These are phyloP conservation scores for Fusarium keratoplasticum DNA, from an alignment of 2,329 filamentous ascomycete species.

Conservation along the genomic window DNA sequence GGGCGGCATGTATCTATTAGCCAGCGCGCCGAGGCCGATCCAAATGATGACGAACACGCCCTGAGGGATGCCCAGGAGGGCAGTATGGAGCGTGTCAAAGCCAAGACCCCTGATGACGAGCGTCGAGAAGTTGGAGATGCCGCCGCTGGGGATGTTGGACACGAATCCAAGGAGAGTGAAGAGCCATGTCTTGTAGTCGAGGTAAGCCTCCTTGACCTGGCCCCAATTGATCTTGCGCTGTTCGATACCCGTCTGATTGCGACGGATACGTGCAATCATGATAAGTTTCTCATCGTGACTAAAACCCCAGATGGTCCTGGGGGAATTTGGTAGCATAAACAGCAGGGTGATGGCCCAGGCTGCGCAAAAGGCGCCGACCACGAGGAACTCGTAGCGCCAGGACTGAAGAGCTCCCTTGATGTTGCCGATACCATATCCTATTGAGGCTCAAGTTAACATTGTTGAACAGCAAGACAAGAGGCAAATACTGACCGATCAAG, in stretches of 20 bases:
- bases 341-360: constrained; percentile 70
- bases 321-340: constrained; percentile 68
- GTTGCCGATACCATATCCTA: constrained; percentile 69
- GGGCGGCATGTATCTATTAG: constrained; percentile 53
- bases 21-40: constrained; percentile 56
- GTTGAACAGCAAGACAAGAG: background rate
- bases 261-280: constrained; percentile 64
- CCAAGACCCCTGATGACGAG: constrained; percentile 71
- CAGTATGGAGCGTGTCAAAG: constrained; percentile 55
- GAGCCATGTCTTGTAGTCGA: constrained; percentile 69
- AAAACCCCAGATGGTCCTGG: constrained; percentile 64
- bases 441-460: background rate
- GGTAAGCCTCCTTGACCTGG: constrained; percentile 67
- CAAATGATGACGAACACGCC: constrained; percentile 52
- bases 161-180: constrained; percentile 66
- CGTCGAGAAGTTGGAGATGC: constrained; percentile 69
- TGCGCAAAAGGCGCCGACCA: constrained; percentile 69
- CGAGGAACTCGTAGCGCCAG: constrained; percentile 77
- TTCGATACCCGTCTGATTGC: constrained; percentile 70
- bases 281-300: constrained; percentile 63
- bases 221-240: constrained; percentile 66
- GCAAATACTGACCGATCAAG: constrained; percentile 46
- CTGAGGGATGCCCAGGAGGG: constrained; percentile 54
- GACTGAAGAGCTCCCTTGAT: constrained; percentile 66
- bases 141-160: constrained; percentile 67